Evolutionary conservation across 2,329 filamentous ascomycete species (phyloP).

Genomic region (Lasiodiplodia sp.): DNA sequence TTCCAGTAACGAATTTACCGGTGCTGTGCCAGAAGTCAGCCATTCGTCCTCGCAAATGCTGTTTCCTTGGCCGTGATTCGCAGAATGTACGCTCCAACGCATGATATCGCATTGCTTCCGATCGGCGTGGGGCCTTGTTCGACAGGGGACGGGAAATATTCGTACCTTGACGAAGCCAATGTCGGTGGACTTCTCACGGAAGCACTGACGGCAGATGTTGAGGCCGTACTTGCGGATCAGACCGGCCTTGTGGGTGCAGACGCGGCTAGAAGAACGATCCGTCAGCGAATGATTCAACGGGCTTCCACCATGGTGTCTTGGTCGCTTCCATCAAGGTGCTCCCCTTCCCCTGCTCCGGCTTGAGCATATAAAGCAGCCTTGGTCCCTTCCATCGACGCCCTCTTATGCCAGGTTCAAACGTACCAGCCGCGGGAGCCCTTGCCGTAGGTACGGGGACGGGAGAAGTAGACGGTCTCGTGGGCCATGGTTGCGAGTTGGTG

Average conservation of each 20-base stretch:
- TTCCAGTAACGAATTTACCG: conserved; percentile 28
- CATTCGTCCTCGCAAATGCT: neutral
- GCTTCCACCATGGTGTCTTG: conserved; percentile 16
- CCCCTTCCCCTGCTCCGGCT: conserved; percentile 29
- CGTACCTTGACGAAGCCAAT: conserved; percentile 74
- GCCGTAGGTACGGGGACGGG: conserved; percentile 94
- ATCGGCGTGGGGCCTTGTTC: neutral
- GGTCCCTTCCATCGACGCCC: conserved; percentile 7
- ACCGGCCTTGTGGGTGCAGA: conserved; percentile 96
- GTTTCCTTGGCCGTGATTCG: neutral
- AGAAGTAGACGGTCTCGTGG: conserved; percentile 99
- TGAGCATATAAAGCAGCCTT: conserved; percentile 19
- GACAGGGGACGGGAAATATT: neutral
- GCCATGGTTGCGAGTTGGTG: conserved; percentile 69
- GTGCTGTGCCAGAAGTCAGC: conserved; percentile 27
- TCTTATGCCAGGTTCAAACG: conserved; percentile 49
- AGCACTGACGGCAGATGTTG: conserved; percentile 78
- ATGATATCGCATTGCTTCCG: neutral
- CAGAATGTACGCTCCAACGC: neutral
- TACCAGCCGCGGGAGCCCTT: conserved; percentile 96
- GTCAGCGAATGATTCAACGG: conserved; percentile 39
- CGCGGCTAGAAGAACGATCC: conserved; percentile 63
- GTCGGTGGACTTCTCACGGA: conserved; percentile 72
- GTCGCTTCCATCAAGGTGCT: conserved; percentile 28
- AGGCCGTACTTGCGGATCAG: conserved; percentile 99